Evolutionary conservation across 345 rosid species (phyloP).

Genomic region (Gossypium sturtianum): DNA sequence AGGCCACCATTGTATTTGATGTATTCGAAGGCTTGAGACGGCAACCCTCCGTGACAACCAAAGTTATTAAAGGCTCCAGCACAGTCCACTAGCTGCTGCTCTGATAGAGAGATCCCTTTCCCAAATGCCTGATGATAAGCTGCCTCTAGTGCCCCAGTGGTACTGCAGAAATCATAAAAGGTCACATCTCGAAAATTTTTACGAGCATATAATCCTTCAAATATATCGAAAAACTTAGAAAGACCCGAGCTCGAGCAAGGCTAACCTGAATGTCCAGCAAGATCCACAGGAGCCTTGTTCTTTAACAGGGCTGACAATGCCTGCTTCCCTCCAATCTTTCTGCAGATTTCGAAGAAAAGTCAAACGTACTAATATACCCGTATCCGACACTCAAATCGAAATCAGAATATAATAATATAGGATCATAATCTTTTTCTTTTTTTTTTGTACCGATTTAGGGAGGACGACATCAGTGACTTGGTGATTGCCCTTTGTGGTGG

Average conservation of each 20-base stretch:
- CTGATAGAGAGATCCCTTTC: slow-evolving; percentile 75
- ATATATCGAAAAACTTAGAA: background rate
- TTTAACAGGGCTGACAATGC: slow-evolving; percentile 88
- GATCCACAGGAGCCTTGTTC: slow-evolving; percentile 91
- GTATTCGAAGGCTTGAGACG: slow-evolving; percentile 97
- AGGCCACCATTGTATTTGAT: slow-evolving; percentile 90
- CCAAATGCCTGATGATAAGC: slow-evolving; percentile 93
- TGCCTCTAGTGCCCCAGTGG: slow-evolving; percentile 98
- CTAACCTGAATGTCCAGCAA: slow-evolving; percentile 99
- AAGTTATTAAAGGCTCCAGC: slow-evolving; percentile 82
- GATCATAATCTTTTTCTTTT: background rate
- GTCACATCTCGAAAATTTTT: background rate
- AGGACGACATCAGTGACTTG: slow-evolving; percentile 52
- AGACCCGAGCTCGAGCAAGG: background rate
- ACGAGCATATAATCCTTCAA: background rate
- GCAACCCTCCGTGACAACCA: slow-evolving; percentile 93
- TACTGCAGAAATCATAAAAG: slow-evolving; percentile 34
- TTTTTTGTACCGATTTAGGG: slow-evolving; percentile 44
- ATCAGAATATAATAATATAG: background rate
- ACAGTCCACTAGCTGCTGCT: slow-evolving; percentile 99
- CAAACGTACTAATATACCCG: background rate
- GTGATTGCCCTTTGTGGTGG: slow-evolving; percentile 76
- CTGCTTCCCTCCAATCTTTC: slow-evolving; percentile 92
- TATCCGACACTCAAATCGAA: background rate
- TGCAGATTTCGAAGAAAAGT: slow-evolving; percentile 14